Base-by-base conservation (phyloP, 2,329 filamentous ascomycete species). In the Huntiella savannae region DNA sequence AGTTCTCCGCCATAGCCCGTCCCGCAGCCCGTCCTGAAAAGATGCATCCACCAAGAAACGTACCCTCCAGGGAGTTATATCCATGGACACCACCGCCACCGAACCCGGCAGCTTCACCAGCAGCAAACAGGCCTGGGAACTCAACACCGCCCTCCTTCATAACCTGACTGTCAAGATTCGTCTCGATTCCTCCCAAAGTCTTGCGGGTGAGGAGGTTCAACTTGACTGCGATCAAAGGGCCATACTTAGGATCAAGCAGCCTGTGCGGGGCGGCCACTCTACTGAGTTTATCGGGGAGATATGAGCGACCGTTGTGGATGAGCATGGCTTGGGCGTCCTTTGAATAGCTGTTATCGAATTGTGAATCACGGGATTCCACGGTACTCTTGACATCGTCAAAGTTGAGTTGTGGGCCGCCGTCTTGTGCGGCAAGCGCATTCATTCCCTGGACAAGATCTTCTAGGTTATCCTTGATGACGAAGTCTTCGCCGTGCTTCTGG, bases 271-370 rank as follows among this genome's bases (percentile, higher is more conserved):
- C 57, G 3, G 71, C 69, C 4, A 77, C 61, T 5, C 73, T 67
- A 47, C 62, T 66, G 4, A 62, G 56, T 45, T 58, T 61, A 52
- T 77, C 73, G 2, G 69, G 62, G 66, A 67, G 72, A 61, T 74
- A 77, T 19, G 60, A 59, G 28, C 71, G 63, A 0, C 66, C 68
- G 53, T 75, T 77, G 51, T 66, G 60, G 50, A 77, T 70, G 40
- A 77, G 64, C 74, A 77, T 77, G 32, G 69, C 65, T 57, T 77
- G 74, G 1, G 70, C 68, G 50, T 77, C 73, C 53, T 77, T 77
- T 54, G 67, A 68, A 57, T 66, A 77, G 1, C 59, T 50, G 53
- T 77, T 76, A 46, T 63, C 61, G 46, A 76, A 62, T 57, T 77
- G 73, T 7, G 59, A 60, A 53, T 77, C 73, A 46, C 73, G 67